Percentiles rank a stretch among this genome's conserved stretches.
phyloP scores from a whole-genome alignment of 495 filamentous ascomycete genomes.

The Xylaria cubensis region DNA sequence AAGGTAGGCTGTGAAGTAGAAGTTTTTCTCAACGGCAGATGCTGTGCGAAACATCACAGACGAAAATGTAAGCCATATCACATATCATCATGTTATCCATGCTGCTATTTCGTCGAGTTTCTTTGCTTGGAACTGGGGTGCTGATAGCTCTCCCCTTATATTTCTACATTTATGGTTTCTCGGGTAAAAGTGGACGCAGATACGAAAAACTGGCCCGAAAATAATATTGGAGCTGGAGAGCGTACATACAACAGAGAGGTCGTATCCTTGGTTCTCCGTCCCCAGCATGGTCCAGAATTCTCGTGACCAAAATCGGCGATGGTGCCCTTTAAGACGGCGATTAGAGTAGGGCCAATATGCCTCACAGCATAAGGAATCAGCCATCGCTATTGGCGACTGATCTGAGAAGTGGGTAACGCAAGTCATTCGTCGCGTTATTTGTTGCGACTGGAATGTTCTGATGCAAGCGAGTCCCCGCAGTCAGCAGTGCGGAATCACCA shows the following conservation, averaged over 20 bases:
- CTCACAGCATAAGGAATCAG: background rate
- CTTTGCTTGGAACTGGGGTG: background rate
- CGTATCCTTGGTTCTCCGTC: background rate
- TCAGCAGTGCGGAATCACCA: slow-evolving; percentile 9
- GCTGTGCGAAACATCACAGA: background rate
- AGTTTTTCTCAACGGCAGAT: background rate
- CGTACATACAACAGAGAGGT: background rate
- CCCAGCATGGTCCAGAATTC: slow-evolving; percentile 12
- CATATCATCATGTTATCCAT: background rate
- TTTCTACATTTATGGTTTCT: background rate
- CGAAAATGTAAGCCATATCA: background rate
- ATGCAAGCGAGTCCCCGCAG: slow-evolving; percentile 11
- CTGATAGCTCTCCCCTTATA: background rate
- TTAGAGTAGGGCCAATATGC: background rate
- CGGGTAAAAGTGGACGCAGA: background rate
- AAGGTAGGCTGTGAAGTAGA: slow-evolving; percentile 16
- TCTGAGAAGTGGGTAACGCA: background rate
- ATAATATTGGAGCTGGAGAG: background rate
- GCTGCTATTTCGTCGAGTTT: background rate
- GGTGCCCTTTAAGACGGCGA: background rate
- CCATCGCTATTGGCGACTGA: background rate
- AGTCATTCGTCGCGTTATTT: slow-evolving; percentile 2
- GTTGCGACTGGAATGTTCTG: background rate
- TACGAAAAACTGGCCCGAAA: background rate
- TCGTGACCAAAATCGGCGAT: slow-evolving; percentile 16